These are phyloP conservation scores for Globisporangium nagaii DNA, from an alignment of 352 stramenopile species.

Conservation along the genomic window DNA sequence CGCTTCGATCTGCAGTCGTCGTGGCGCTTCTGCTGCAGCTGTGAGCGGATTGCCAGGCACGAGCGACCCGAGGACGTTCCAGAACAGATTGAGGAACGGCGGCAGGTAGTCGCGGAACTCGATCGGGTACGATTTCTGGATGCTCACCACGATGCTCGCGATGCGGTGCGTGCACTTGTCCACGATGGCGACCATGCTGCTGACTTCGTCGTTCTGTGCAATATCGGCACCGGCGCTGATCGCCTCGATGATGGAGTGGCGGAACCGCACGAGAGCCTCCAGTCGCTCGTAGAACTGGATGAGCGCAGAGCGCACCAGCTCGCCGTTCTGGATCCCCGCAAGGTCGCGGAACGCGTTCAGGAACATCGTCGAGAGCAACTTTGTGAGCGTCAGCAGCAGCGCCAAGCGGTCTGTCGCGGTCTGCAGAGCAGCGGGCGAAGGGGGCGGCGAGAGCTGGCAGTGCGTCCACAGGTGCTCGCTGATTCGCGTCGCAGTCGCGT, in stretches of 20 bases:
- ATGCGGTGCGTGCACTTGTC: conserved; percentile 69
- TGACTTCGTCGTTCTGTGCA: background rate
- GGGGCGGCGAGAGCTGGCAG: conserved; percentile 5
- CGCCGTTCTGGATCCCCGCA: conserved; percentile 37
- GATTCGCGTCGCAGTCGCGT: conserved; percentile 18
- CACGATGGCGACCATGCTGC: conserved; percentile 11
- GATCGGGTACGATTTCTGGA: conserved; percentile 79
- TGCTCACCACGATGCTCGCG: conserved; percentile 52
- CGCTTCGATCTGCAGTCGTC: conserved; percentile 58
- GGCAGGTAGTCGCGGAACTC: conserved; percentile 78
- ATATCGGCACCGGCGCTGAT: background rate
- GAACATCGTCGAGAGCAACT: conserved; percentile 64
- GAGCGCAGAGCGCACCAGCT: conserved; percentile 52
- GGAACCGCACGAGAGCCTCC: conserved; percentile 49
- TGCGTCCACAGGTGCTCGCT: conserved; percentile 28
- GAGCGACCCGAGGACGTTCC: conserved; percentile 38
- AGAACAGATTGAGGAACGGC: conserved; percentile 64
- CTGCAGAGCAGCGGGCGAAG: conserved; percentile 10
- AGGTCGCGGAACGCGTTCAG: conserved; percentile 71
- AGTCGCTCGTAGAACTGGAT: conserved; percentile 70
- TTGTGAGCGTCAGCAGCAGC: conserved; percentile 47
- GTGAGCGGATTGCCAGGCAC: conserved; percentile 5
- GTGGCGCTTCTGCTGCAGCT: conserved; percentile 11
- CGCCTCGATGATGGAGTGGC: conserved; percentile 9
- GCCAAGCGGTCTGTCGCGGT: conserved; percentile 20